Conservation (phyloP, 805 yeast species). For the Naumovozyma baii region DNA sequence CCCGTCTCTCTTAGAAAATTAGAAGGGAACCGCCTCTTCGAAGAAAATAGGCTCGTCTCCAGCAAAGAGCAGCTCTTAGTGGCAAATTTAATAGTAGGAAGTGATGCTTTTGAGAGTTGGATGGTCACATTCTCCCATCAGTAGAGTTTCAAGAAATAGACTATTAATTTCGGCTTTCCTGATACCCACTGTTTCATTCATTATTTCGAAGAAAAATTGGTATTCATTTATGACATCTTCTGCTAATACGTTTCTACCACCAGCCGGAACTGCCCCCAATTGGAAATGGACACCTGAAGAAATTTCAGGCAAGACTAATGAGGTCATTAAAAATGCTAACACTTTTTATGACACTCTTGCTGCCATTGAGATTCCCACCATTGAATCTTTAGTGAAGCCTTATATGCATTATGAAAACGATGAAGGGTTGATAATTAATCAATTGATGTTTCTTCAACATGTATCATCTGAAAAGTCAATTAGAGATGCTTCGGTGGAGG, state of each 20-base stretch:
- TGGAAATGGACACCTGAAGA: slow-evolving; percentile 55
- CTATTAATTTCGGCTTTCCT: slow-evolving; percentile 4
- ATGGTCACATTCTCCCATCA: not conserved
- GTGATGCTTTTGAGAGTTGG: slow-evolving; percentile 3
- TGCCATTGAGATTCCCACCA: slow-evolving; percentile 38
- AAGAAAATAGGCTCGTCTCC: too few relatives aligned
- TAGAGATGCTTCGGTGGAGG: slow-evolving; percentile 60
- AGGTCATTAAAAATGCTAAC: slow-evolving; percentile 36
- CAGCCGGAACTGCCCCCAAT: slow-evolving; percentile 33
- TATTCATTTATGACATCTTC: not conserved
- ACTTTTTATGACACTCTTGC: slow-evolving; percentile 48
- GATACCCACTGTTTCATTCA: slow-evolving; percentile 5
- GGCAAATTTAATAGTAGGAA: too few relatives aligned
- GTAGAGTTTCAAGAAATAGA: not conserved
- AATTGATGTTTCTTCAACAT: slow-evolving; percentile 59
- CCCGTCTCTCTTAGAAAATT: not conserved
- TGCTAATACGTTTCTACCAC: slow-evolving; percentile 8
- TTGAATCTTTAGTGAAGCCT: slow-evolving; percentile 48
- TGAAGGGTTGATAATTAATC: slow-evolving; percentile 37
- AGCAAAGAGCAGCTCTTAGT: too few relatives aligned
- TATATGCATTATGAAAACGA: slow-evolving; percentile 43
- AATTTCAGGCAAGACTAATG: slow-evolving; percentile 36
- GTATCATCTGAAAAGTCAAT: slow-evolving; percentile 56
- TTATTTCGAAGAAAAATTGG: not conserved
- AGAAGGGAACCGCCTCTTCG: not conserved